Evolutionary conservation across 768 basidiomycete genomes (phyloP).

Genomic region (Pulveroboletus sp.): DNA sequence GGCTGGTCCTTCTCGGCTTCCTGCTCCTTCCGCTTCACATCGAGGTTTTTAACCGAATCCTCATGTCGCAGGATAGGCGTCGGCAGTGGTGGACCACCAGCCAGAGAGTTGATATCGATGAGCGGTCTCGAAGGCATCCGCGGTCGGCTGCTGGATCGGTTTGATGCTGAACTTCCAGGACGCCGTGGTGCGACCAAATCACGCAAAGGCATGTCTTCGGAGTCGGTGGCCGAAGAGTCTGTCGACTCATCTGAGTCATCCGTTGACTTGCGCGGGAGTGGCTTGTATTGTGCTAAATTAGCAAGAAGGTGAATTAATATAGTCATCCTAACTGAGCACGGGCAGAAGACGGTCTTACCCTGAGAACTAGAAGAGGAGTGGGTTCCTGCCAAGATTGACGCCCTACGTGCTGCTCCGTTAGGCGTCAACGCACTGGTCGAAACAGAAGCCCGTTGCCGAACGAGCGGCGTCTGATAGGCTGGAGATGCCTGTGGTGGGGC

Average conservation of each 20-base stretch:
- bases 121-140: slow-evolving; percentile 42
- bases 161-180: slow-evolving; percentile 57
- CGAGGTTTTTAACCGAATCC: slow-evolving; percentile 23
- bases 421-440: slow-evolving; percentile 59
- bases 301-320: neutral
- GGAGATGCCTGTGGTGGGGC: slow-evolving; percentile 30
- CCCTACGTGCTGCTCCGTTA: slow-evolving; percentile 47
- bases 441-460: slow-evolving; percentile 46
- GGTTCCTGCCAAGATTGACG: slow-evolving; percentile 37
- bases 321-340: neutral
- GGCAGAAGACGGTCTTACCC: slow-evolving; percentile 28
- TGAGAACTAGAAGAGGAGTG: slow-evolving; percentile 25
- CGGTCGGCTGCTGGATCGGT: slow-evolving; percentile 22
- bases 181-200: slow-evolving; percentile 57
- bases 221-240: slow-evolving; percentile 39
- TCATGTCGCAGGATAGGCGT: slow-evolving; percentile 30
- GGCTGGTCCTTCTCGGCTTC: slow-evolving; percentile 25
- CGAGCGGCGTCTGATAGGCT: slow-evolving; percentile 2
- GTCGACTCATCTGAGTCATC: slow-evolving; percentile 24
- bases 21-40: slow-evolving; percentile 17
- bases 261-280: slow-evolving; percentile 2
- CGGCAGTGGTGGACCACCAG: slow-evolving; percentile 36
- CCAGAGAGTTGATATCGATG: slow-evolving; percentile 35
- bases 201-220: slow-evolving; percentile 62
- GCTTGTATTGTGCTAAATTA: slow-evolving; percentile 5